Base-by-base conservation (phyloP, 208 protist species). In the Blastocrithidia nonstop region DNA sequence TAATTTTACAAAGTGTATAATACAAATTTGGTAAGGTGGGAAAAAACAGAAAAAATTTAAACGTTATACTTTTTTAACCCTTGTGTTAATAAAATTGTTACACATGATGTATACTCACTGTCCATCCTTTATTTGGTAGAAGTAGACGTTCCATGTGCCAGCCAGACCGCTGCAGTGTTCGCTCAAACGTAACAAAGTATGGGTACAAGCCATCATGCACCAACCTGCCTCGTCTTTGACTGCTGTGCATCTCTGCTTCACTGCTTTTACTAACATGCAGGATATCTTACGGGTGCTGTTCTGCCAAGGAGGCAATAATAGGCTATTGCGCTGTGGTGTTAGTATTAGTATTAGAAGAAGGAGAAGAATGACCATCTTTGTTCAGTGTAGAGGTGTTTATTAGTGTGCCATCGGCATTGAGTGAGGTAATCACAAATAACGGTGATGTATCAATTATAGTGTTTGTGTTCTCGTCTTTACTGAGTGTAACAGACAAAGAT, bases 81-180 rank as follows among this genome's bases (percentile, higher is more conserved):
- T 35, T 16, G 8, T 40, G 5, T n/a, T n/a, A n/a, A n/a, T n/a
- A n/a, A n/a, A n/a, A 2, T 5, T 11, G 26, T 26, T 54, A 79
- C 22, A 75, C 19, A 40, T 72, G 71, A 8, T 74, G 48, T 20
- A 81, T 44, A 1, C 54, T 59, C 0, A 67, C 52, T 20, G 58
- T 63, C 45, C 27, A 70, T 19, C 71, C 66, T 38, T 76, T 55
- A 16, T 59, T 36, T 27, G 45, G 35, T 11, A 76, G 7, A 1
- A 69, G 61, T 17, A 75, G 37, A 5, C 57, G 52, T 47, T 72
- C 64, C 16, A 76, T 28, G 21, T 60, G 40, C 66, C 66, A 81
- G 11, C 71, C 71, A 4, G 46, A 13, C 7, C 13, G 29, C 25
- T 56, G 50, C 20, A 76, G 50, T 7, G 32, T 31, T 0, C 40